A percentile compares a stretch with the other conserved stretches of the same genome.
These are phyloP conservation scores for Rickenella mellea DNA, from an alignment of 768 basidiomycete genomes.

Conservation along the genomic window DNA sequence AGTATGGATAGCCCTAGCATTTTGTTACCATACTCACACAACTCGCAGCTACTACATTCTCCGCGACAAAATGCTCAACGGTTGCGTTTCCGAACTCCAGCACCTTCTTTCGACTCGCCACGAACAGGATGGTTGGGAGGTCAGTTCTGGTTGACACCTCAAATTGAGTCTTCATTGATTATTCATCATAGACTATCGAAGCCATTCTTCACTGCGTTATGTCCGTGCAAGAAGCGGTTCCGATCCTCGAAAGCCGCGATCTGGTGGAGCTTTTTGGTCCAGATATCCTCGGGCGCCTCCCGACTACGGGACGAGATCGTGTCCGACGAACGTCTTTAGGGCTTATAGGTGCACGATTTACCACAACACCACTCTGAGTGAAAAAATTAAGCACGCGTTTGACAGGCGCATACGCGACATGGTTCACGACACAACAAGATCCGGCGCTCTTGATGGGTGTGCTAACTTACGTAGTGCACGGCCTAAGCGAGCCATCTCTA, in stretches of 20 bases:
- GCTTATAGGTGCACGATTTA: conserved; percentile 48
- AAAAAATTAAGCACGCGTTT: not conserved
- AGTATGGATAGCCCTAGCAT: conserved; percentile 15
- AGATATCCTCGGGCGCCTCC: conserved; percentile 59
- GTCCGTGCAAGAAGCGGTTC: conserved; percentile 82
- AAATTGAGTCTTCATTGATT: conserved; percentile 2
- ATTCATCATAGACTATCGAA: conserved; percentile 59
- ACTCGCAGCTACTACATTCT: conserved; percentile 72
- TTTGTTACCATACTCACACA: not conserved
- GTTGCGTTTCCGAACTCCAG: conserved; percentile 52
- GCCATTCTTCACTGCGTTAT: conserved; percentile 79
- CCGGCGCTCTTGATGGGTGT: conserved; percentile 15
- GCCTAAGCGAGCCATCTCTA: conserved; percentile 53
- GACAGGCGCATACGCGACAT: conserved; percentile 65
- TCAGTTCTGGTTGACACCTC: conserved; percentile 18
- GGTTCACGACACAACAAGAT: conserved; percentile 49
- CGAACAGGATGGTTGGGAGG: conserved; percentile 65
- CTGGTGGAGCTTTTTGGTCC: conserved; percentile 63
- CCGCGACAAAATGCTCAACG: conserved; percentile 72
- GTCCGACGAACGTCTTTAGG: conserved; percentile 66
- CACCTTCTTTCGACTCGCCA: conserved; percentile 38
- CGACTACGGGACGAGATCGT: conserved; percentile 51
- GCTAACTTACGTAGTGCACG: conserved; percentile 60
- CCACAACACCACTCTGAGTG: not conserved
- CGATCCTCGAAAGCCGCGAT: conserved; percentile 42